phyloP scores from a whole-genome alignment of 805 yeast genomes.

The Hagleromyces aurorensis region DNA sequence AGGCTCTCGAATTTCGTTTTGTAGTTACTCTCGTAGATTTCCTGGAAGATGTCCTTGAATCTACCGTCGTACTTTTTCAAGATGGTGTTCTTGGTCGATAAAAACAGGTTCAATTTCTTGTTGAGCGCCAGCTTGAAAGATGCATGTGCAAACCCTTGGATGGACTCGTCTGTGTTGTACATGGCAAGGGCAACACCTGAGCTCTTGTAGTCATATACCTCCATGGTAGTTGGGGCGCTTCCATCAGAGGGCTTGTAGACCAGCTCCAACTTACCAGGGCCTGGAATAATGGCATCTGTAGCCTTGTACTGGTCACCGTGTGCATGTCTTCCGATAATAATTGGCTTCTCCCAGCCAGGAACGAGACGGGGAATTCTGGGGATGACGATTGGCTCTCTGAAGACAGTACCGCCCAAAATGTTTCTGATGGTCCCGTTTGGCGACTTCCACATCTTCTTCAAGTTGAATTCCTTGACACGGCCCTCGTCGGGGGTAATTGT shows the following conservation, averaged over 20 bases:
- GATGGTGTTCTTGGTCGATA: conserved; percentile 75
- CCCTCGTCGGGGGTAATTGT: conserved; percentile 81
- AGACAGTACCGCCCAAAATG: conserved; percentile 74
- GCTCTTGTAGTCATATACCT: conserved; percentile 52
- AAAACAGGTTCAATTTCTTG: conserved; percentile 54
- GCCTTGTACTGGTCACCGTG: conserved; percentile 82
- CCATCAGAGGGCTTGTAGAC: conserved; percentile 60
- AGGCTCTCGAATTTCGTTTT: conserved; percentile 47
- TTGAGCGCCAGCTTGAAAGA: conserved; percentile 67
- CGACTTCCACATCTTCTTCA: conserved; percentile 78
- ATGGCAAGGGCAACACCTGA: conserved; percentile 70
- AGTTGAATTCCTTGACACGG: conserved; percentile 63
- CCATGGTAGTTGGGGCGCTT: conserved; percentile 33
- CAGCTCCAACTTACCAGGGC: conserved; percentile 54
- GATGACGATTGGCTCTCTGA: conserved; percentile 77
- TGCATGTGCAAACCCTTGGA: conserved; percentile 69
- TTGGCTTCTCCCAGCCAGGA: conserved; percentile 76
- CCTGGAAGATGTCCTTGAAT: conserved; percentile 73
- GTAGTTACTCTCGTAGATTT: conserved; percentile 52
- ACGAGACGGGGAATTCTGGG: conserved; percentile 70
- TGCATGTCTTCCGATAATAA: conserved; percentile 81
- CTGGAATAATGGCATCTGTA: conserved; percentile 60
- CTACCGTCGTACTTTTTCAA: conserved; percentile 77
- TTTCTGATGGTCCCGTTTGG: conserved; percentile 83
- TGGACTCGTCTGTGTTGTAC: conserved; percentile 79